Evolutionary conservation across 73 alveolate genomes (phyloP).

Genomic region (Effrenium voratum): DNA sequence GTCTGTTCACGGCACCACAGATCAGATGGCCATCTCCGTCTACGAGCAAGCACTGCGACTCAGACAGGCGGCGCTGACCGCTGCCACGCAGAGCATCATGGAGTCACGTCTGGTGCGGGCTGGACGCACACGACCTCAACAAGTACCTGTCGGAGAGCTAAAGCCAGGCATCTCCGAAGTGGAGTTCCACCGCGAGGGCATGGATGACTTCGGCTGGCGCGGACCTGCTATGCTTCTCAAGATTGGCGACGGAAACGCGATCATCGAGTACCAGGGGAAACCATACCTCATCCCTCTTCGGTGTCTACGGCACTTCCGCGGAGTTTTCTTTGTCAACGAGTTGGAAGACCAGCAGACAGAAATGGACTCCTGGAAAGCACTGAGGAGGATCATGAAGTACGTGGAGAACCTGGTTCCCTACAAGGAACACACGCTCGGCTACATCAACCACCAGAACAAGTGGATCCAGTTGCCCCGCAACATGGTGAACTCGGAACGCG

Average conservation of each 20-base stretch:
- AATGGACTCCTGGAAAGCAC: neutral
- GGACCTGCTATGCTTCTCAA: conserved; percentile 1
- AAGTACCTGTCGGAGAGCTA: neutral
- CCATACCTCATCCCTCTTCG: conserved; percentile 18
- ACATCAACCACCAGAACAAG: neutral
- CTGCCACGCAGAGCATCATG: neutral
- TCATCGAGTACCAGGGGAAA: conserved; percentile 18
- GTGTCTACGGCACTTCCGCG: neutral
- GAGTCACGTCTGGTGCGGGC: conserved; percentile 17
- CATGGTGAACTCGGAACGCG: neutral
- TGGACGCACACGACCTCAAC: neutral
- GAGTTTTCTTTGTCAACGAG: neutral
- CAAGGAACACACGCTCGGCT: conserved; percentile 31
- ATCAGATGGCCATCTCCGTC: neutral
- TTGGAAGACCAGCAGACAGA: neutral
- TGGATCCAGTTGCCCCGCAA: neutral
- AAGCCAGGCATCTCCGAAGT: neutral
- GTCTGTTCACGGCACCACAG: neutral
- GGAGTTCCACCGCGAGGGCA: conserved; percentile 29
- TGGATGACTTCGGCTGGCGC: conserved; percentile 11
- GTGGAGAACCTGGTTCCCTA: neutral
- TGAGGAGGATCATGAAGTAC: neutral
- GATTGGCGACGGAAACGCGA: neutral
- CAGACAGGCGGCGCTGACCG: neutral
- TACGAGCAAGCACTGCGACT: conserved; percentile 6